phyloP scores from a whole-genome alignment of 2,329 filamentous ascomycete genomes.

The Coniochaeta sp. region DNA sequence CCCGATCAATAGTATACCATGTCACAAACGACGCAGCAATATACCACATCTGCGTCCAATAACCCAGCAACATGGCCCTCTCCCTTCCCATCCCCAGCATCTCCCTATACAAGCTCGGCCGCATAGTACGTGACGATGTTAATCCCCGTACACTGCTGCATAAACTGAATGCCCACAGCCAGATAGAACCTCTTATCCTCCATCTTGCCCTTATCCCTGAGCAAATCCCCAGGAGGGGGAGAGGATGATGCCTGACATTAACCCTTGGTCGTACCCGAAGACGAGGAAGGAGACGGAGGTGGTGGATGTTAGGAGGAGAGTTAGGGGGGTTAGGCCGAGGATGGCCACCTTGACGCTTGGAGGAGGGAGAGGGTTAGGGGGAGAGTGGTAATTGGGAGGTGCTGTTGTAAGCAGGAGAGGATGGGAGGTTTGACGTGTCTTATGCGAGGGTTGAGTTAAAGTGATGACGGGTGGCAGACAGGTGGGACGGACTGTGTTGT shows the following conservation, averaged over 20 bases:
- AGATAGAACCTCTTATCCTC: conserved; percentile 25
- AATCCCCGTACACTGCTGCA: conserved; percentile 24
- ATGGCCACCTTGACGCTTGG: too few species aligned
- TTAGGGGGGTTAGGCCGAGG: background rate
- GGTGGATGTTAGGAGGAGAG: background rate
- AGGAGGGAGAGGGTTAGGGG: too few species aligned
- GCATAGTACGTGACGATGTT: conserved; percentile 22
- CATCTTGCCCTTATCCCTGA: conserved; percentile 17
- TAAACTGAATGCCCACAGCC: conserved; percentile 29
- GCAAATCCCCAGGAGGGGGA: background rate
- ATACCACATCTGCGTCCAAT: conserved; percentile 21
- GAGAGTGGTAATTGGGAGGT: too few species aligned
- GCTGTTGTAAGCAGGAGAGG: too few species aligned
- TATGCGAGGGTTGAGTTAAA: too few species aligned
- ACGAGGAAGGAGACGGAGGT: background rate
- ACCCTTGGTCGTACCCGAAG: background rate
- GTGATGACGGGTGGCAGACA: too few species aligned
- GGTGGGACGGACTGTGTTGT: too few species aligned
- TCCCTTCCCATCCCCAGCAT: conserved; percentile 17
- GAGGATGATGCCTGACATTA: background rate
- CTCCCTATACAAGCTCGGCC: conserved; percentile 16
- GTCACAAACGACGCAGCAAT: conserved; percentile 20
- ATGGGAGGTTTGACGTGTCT: too few species aligned
- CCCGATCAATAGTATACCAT: conserved; percentile 13
- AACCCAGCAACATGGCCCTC: conserved; percentile 16